These are phyloP conservation scores for Diplodia scrobiculata DNA, from an alignment of 2,329 filamentous ascomycete species.

Conservation along the genomic window DNA sequence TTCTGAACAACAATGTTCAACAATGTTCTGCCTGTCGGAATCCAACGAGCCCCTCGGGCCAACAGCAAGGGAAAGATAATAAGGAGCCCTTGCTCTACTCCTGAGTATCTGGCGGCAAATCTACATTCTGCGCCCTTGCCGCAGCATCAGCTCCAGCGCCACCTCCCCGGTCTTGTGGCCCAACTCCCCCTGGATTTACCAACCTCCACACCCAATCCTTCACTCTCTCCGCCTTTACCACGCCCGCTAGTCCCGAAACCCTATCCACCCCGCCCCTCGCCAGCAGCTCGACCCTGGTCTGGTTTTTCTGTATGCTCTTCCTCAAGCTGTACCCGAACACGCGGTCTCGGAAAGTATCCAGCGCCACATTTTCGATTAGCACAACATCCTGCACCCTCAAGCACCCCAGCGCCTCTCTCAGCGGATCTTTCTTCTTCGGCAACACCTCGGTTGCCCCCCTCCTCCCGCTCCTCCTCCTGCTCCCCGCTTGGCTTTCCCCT, in stretches of 20 bases:
- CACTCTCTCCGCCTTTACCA: constrained; percentile 65
- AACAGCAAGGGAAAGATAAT: not conserved
- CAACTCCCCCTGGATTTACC: constrained; percentile 48
- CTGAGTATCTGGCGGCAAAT: constrained; percentile 41
- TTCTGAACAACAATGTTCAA: too few relatives aligned
- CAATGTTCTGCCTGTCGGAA: too few relatives aligned
- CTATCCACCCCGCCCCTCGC: constrained; percentile 54
- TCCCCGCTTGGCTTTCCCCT: not conserved
- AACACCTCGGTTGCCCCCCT: not conserved
- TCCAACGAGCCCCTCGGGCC: too few relatives aligned
- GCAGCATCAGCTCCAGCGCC: not conserved
- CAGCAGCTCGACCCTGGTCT: constrained; percentile 66
- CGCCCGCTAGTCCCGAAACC: constrained; percentile 53
- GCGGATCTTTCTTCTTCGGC: not conserved
- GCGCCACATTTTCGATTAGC: constrained; percentile 74
- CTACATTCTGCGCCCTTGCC: constrained; percentile 31
- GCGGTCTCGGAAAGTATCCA: constrained; percentile 71
- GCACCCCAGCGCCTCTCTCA: constrained; percentile 20
- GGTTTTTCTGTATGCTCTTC: constrained; percentile 67
- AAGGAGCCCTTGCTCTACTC: constrained; percentile 10
- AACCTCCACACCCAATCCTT: constrained; percentile 75
- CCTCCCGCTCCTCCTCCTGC: not conserved
- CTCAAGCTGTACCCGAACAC: constrained; percentile 85
- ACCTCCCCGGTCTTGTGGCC: constrained; percentile 35
- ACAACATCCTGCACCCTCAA: constrained; percentile 75